Percentiles rank a stretch among this genome's conserved stretches.
phyloP scores from a whole-genome alignment of 768 basidiomycete species.

The Tricholoma sp. region DNA sequence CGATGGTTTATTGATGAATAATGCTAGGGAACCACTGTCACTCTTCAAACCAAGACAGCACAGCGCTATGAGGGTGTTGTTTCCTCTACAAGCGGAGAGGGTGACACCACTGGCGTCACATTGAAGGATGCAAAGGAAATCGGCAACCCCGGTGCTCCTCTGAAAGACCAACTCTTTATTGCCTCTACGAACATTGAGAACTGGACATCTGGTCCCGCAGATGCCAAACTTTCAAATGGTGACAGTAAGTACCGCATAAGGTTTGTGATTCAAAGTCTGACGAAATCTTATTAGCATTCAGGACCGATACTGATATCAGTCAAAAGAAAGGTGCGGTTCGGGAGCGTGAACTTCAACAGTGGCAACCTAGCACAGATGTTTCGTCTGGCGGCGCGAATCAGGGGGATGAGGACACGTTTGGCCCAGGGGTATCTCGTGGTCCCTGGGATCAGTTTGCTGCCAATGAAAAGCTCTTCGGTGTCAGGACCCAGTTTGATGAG shows the following conservation, averaged over 20 bases:
- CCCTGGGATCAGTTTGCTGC: slow-evolving; percentile 91
- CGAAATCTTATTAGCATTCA: slow-evolving; percentile 49
- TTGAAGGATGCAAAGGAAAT: slow-evolving; percentile 78
- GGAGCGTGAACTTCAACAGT: slow-evolving; percentile 79
- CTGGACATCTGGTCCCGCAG: slow-evolving; percentile 72
- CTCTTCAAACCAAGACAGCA: slow-evolving; percentile 65
- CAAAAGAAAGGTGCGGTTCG: slow-evolving; percentile 45
- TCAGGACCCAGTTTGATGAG: slow-evolving; percentile 89
- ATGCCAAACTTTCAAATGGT: slow-evolving; percentile 62
- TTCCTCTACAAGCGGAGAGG: slow-evolving; percentile 52
- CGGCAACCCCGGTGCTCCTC: slow-evolving; percentile 56
- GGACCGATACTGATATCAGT: slow-evolving; percentile 78
- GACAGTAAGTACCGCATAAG: slow-evolving; percentile 50
- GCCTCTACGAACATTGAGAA: slow-evolving; percentile 67
- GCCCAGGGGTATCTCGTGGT: slow-evolving; percentile 38
- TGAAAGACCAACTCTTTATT: slow-evolving; percentile 68
- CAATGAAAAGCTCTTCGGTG: slow-evolving; percentile 91
- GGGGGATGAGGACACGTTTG: slow-evolving; percentile 71
- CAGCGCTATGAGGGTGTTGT: slow-evolving; percentile 75
- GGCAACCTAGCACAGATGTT: slow-evolving; percentile 45
- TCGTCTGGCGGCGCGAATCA: slow-evolving; percentile 26
- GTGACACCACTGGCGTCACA: slow-evolving; percentile 66
- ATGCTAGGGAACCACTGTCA: slow-evolving; percentile 65
- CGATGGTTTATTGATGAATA: background rate
- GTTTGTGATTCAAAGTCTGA: slow-evolving; percentile 2